Evolutionary conservation across 495 filamentous ascomycete genomes (phyloP).

Genomic region (Pseudevernia furfuracea): DNA sequence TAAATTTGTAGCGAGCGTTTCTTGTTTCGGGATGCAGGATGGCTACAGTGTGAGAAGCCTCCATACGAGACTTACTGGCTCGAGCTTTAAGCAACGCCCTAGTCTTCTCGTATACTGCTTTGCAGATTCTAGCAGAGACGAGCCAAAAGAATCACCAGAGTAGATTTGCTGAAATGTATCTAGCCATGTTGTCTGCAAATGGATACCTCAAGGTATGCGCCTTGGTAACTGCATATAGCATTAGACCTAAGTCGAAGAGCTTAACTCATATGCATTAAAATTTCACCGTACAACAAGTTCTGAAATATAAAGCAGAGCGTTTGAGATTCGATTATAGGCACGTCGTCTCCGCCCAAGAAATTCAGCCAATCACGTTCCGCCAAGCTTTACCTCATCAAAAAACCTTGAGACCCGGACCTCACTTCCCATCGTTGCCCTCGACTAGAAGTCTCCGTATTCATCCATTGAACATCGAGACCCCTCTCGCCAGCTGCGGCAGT

Average conservation of each 20-base stretch:
- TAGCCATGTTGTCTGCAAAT: not conserved
- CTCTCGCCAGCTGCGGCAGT: constrained; percentile 9
- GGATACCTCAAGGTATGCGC: not conserved
- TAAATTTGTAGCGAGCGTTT: not conserved
- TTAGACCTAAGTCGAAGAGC: not conserved
- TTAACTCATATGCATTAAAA: not conserved
- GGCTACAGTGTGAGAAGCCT: not conserved
- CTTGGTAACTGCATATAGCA: not conserved
- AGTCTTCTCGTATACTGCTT: not conserved
- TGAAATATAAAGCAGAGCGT: not conserved
- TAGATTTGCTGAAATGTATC: not conserved
- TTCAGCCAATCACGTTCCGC: constrained; percentile 12
- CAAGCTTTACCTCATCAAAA: constrained; percentile 7
- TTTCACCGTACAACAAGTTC: not conserved
- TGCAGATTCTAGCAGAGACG: not conserved
- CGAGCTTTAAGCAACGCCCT: not conserved
- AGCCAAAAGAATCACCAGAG: not conserved
- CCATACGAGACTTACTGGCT: not conserved
- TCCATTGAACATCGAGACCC: not conserved
- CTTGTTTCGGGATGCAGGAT: not conserved
- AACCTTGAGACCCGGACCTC: not conserved
- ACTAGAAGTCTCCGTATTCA: not conserved
- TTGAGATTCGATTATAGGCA: not conserved
- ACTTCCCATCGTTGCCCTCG: constrained; percentile 6
- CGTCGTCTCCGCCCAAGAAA: not conserved